A percentile compares a stretch with the other conserved stretches of the same genome.
phyloP scores from a whole-genome alignment of 163 green algal species.

The Chlamydomonas reinhardtii region DNA sequence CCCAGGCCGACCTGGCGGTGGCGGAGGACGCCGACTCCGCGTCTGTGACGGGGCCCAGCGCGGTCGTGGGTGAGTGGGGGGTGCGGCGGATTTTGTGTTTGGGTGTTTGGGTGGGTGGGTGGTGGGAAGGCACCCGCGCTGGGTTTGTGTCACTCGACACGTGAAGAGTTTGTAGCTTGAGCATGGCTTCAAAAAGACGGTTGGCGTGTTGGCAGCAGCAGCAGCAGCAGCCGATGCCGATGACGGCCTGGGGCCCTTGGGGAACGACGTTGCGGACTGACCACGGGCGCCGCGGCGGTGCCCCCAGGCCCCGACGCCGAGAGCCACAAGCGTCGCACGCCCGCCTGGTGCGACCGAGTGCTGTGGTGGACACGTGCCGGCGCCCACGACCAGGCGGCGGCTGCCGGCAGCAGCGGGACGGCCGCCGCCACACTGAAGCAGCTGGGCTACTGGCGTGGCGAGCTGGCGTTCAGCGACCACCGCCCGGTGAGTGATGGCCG shows the following conservation, averaged over 20 bases:
- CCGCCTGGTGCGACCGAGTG: conserved; percentile 90
- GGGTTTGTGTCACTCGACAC: too few species aligned
- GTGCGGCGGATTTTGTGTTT: too few species aligned
- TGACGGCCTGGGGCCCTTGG: too few species aligned
- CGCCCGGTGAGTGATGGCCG: conserved; percentile 48
- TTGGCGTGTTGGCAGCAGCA: too few species aligned
- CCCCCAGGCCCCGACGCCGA: conserved; percentile 37
- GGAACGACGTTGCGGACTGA: too few species aligned
- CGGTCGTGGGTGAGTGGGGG: background rate
- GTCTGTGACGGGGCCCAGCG: background rate
- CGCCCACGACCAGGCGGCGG: background rate
- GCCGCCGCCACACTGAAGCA: conserved; percentile 58
- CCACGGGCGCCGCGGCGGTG: too few species aligned
- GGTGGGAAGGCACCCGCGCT: too few species aligned
- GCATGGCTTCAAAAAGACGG: too few species aligned
- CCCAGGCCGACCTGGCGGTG: too few species aligned
- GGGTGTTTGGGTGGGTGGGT: too few species aligned
- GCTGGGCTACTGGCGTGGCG: conserved; percentile 71
- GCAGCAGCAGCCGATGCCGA: too few species aligned
- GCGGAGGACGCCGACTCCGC: background rate
- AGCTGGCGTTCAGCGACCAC: conserved; percentile 72
- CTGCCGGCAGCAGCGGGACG: background rate
- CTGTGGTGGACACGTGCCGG: conserved; percentile 62
- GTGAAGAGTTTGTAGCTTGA: too few species aligned
- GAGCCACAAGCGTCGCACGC: conserved; percentile 81